phyloP scores from a whole-genome alignment of 768 basidiomycete species.

The Phlegmacium glaucopus region DNA sequence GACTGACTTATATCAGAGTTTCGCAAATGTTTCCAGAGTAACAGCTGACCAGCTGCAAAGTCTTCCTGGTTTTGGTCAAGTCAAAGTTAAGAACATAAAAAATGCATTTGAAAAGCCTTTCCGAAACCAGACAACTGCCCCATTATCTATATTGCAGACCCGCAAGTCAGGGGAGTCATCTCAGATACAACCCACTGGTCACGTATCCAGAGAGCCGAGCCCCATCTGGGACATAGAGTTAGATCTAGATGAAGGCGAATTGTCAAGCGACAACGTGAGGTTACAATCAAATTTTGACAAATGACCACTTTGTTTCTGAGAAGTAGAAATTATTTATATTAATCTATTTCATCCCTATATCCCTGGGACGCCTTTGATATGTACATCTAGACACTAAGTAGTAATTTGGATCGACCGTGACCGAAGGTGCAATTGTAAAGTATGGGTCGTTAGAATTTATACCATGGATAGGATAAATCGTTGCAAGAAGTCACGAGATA shows the following conservation, averaged over 20 bases:
- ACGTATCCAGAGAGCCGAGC: conserved; percentile 38
- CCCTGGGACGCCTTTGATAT: no score
- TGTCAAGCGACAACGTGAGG: no score
- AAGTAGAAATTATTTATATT: no score
- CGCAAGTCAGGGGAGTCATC: conserved; percentile 4
- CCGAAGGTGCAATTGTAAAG: no score
- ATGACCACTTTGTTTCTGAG: no score
- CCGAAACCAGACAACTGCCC: conserved; percentile 59
- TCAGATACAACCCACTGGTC: background rate
- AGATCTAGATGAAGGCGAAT: no score
- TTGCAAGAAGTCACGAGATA: background rate
- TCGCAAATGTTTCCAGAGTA: conserved; percentile 75
- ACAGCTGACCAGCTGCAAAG: conserved; percentile 71
- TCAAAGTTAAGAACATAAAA: conserved; percentile 88
- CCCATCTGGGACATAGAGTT: conserved; percentile 76
- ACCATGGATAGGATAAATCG: background rate
- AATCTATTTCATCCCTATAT: no score
- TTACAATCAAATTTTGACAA: no score
- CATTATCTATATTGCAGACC: conserved; percentile 20
- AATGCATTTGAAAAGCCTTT: conserved; percentile 92
- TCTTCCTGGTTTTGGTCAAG: conserved; percentile 90
- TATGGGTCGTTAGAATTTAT: background rate
- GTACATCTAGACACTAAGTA: no score
- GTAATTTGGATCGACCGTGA: no score
- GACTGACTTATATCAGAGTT: conserved; percentile 53